A percentile compares a stretch with the other conserved stretches of the same genome.
These are phyloP conservation scores for Aspergillus sp. DNA, from an alignment of 2,329 filamentous ascomycete genomes.

Conservation along the genomic window DNA sequence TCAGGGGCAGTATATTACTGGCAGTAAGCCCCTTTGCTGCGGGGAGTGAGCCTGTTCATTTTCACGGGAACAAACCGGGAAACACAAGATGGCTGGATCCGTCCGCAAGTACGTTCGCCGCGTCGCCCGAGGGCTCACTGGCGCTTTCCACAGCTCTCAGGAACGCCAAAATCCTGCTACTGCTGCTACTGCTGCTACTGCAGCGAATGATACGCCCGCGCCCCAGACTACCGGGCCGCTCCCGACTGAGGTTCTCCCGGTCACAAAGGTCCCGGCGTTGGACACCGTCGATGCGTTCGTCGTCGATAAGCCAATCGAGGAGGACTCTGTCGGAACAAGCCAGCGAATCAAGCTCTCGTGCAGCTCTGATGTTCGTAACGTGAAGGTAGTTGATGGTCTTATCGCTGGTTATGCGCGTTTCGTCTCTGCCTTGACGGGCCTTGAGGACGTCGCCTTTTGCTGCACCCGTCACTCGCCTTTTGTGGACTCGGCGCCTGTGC, in stretches of 20 bases:
- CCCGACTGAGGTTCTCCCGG: constrained; percentile 15
- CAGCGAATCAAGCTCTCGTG: constrained; percentile 13
- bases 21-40: constrained; percentile 6
- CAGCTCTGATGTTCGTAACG: constrained; percentile 3
- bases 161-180: constrained; percentile 5
- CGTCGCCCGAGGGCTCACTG: constrained; percentile 18
- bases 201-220: neutral
- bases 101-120: constrained; percentile 19
- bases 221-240: neutral
- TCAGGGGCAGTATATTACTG: constrained; percentile 2
- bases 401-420: constrained; percentile 27
- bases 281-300: constrained; percentile 27
- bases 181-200: neutral
- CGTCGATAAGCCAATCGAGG: constrained; percentile 9
- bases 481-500: constrained; percentile 1
- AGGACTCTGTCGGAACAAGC: constrained; percentile 6
- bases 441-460: constrained; percentile 27
- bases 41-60: neutral
- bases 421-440: constrained; percentile 24
- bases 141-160: constrained; percentile 12
- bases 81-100: constrained; percentile 11
- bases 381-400: constrained; percentile 14
- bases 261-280: constrained; percentile 28
- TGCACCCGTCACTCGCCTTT: constrained; percentile 12
- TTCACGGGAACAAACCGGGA: constrained; percentile 1